These are phyloP conservation scores for Fusarium nanum DNA, from an alignment of 2,329 filamentous ascomycete species.

Conservation along the genomic window DNA sequence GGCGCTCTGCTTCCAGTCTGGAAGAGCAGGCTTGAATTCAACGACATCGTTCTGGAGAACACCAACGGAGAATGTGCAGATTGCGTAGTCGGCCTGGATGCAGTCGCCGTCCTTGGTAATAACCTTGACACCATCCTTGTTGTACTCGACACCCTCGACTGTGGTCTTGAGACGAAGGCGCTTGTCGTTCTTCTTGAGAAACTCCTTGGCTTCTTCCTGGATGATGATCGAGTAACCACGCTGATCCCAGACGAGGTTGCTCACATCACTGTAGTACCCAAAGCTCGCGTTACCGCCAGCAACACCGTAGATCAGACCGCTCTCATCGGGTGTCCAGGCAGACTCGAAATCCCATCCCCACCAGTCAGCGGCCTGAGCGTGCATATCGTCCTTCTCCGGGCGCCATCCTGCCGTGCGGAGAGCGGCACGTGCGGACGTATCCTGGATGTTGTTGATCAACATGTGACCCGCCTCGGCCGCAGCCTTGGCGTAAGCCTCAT, in stretches of 20 bases:
- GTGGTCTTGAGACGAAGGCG: slow-evolving; percentile 69
- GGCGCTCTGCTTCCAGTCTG: slow-evolving; percentile 71
- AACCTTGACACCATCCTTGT: slow-evolving; percentile 63
- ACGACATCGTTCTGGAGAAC: slow-evolving; percentile 73
- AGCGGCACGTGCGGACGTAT: slow-evolving; percentile 69
- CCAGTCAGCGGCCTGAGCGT: slow-evolving; percentile 69
- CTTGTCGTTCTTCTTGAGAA: slow-evolving; percentile 65
- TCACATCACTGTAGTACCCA: slow-evolving; percentile 70
- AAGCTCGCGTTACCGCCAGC: slow-evolving; percentile 71
- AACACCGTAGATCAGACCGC: slow-evolving; percentile 65
- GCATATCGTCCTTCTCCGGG: slow-evolving; percentile 62
- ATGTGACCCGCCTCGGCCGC: slow-evolving; percentile 67
- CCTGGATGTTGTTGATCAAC: slow-evolving; percentile 69
- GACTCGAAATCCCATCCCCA: slow-evolving; percentile 69
- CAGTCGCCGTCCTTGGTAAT: slow-evolving; percentile 64
- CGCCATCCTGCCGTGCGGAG: slow-evolving; percentile 72
- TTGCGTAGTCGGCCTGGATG: slow-evolving; percentile 69
- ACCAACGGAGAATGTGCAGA: slow-evolving; percentile 75
- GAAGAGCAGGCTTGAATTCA: slow-evolving; percentile 68
- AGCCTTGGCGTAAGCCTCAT: slow-evolving; percentile 57
- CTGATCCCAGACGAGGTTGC: slow-evolving; percentile 70
- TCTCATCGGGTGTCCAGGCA: slow-evolving; percentile 66
- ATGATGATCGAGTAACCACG: slow-evolving; percentile 71
- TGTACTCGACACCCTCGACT: slow-evolving; percentile 66
- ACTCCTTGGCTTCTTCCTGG: slow-evolving; percentile 66